Conservation (phyloP, 2,329 filamentous ascomycete genomes). For the Neonectria punicea region DNA sequence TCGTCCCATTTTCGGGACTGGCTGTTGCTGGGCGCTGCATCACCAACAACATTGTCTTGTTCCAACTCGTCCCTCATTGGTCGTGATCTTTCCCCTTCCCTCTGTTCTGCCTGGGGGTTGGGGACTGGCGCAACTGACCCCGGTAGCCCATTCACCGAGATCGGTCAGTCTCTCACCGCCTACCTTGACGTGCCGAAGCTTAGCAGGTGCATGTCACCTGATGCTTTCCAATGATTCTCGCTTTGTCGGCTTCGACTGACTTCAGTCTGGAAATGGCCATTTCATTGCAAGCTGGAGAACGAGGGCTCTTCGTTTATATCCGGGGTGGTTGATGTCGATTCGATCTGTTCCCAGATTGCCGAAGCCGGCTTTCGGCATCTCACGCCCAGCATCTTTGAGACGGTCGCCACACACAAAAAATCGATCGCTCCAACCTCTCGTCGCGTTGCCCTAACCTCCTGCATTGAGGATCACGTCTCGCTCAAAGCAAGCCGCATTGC, state of each 20-base stretch:
- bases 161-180: neutral
- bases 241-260: neutral
- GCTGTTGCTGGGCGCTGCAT: no score
- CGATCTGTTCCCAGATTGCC: neutral
- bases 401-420: neutral
- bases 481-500: neutral
- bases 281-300: neutral
- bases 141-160: neutral
- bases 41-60: neutral
- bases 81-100: neutral
- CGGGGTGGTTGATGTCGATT: neutral
- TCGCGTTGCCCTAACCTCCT: neutral
- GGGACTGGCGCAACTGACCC: neutral
- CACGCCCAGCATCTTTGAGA: neutral
- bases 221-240: neutral
- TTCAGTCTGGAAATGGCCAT: neutral
- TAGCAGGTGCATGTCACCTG: neutral
- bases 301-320: neutral
- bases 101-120: neutral
- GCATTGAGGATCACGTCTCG: neutral
- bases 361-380: neutral
- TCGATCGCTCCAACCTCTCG: neutral
- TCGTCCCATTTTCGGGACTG: neutral
- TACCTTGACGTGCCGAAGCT: neutral
- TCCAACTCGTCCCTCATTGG: neutral